A percentile compares a stretch with the other conserved stretches of the same genome.
phyloP scores from a whole-genome alignment of 1,139 yeast genomes.

The Candida frijolesensis region DNA sequence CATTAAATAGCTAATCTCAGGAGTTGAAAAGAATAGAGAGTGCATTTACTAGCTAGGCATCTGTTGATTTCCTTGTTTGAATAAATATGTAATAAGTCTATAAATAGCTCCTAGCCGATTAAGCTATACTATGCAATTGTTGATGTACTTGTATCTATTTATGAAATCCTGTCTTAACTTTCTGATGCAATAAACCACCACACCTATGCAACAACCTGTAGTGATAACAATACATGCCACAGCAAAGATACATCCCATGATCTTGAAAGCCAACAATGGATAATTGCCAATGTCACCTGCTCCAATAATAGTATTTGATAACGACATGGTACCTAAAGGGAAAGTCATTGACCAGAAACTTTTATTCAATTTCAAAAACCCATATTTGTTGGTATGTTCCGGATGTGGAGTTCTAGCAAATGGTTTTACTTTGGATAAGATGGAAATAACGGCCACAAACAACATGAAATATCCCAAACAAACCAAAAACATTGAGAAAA shows the following conservation, averaged over 20 bases:
- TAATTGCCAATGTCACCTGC: slow-evolving; percentile 35
- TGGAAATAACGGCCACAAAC: slow-evolving; percentile 50
- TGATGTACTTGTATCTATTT: slow-evolving; percentile 4
- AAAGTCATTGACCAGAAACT: slow-evolving; percentile 89
- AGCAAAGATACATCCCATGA: slow-evolving; percentile 64
- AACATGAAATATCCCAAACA: slow-evolving; percentile 69
- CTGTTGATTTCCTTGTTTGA: too few relatives aligned
- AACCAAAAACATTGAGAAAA: slow-evolving; percentile 51
- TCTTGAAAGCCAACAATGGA: slow-evolving; percentile 53
- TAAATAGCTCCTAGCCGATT: not conserved
- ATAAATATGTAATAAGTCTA: too few relatives aligned
- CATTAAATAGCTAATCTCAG: too few relatives aligned
- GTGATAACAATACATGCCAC: slow-evolving; percentile 34
- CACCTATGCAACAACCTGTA: slow-evolving; percentile 33
- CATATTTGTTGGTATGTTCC: slow-evolving; percentile 16
- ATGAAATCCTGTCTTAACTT: slow-evolving; percentile 8
- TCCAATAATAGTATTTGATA: slow-evolving; percentile 58
- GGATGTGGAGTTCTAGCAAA: slow-evolving; percentile 25
- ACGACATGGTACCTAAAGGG: slow-evolving; percentile 84
- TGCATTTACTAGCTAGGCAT: too few relatives aligned
- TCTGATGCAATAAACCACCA: slow-evolving; percentile 18
- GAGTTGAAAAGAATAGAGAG: too few relatives aligned
- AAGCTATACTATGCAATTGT: slow-evolving; percentile 11
- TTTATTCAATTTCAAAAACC: slow-evolving; percentile 24
- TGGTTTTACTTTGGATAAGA: slow-evolving; percentile 39